Evolutionary conservation across 768 basidiomycete species (phyloP).

Genomic region (Xerocomellus dryophilus): DNA sequence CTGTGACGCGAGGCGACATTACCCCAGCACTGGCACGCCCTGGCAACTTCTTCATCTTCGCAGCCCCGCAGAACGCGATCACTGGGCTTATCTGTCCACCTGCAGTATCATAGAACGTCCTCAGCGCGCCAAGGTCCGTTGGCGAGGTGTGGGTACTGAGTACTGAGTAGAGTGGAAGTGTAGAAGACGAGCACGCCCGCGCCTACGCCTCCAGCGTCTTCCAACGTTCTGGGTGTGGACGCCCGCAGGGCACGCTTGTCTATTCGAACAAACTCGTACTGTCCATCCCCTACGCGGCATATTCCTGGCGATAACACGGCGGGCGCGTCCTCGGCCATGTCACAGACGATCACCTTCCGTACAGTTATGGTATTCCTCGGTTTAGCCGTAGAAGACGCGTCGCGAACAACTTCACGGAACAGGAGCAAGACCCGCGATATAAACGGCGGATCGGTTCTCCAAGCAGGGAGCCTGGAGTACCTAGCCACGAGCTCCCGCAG

Average conservation of each 20-base stretch:
- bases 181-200: background rate
- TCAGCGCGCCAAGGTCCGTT: background rate
- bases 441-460: background rate
- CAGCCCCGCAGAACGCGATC: background rate
- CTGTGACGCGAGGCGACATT: background rate
- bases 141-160: too few species aligned
- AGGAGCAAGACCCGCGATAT: background rate
- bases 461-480: background rate
- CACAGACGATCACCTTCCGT: background rate
- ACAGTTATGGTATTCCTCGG: background rate
- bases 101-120: background rate
- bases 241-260: background rate
- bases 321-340: too few species aligned
- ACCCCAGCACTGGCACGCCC: background rate
- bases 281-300: too few species aligned
- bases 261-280: background rate
- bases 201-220: background rate
- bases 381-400: background rate
- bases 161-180: background rate
- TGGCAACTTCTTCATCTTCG: background rate
- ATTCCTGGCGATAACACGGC: too few species aligned
- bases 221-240: background rate
- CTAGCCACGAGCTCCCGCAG: background rate
- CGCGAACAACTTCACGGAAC: background rate
- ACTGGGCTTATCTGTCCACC: background rate